Conservation (phyloP, 306 rosid species). For the Albizia julibrissin region DNA sequence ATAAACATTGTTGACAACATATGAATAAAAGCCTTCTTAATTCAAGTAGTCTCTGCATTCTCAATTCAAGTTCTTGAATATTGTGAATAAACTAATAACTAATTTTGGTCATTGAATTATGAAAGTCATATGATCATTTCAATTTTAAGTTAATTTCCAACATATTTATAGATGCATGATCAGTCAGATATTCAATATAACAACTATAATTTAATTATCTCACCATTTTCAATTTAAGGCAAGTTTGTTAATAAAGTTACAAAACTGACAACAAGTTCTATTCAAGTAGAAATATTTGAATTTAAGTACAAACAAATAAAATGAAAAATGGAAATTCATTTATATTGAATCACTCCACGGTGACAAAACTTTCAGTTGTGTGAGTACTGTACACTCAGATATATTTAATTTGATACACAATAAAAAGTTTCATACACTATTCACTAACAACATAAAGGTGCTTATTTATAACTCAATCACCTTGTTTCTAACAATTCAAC, state of each 20-base stretch:
- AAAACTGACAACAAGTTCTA: background rate
- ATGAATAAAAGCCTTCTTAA: too few species aligned
- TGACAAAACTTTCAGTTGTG: too few species aligned
- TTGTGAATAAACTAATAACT: background rate
- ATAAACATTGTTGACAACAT: too few species aligned
- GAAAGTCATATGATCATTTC: background rate
- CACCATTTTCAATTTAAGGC: background rate
- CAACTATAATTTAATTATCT: background rate
- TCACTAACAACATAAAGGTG: background rate
- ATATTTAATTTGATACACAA: too few species aligned
- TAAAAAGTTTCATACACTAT: background rate
- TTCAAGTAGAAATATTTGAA: background rate
- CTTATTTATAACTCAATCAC: background rate
- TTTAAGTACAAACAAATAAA: background rate
- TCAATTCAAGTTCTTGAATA: background rate
- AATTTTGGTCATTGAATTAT: background rate
- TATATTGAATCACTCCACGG: too few species aligned
- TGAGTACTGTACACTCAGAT: too few species aligned
- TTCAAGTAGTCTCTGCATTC: background rate
- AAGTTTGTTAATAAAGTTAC: background rate
- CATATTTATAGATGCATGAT: background rate
- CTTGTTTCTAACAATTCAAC: background rate
- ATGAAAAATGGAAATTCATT: background rate
- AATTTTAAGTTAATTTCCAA: background rate
- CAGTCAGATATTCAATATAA: background rate